Percentiles rank a stretch among this genome's conserved stretches.
Evolutionary conservation across 345 rosid species (phyloP).

Genomic region (Turritis glabra): DNA sequence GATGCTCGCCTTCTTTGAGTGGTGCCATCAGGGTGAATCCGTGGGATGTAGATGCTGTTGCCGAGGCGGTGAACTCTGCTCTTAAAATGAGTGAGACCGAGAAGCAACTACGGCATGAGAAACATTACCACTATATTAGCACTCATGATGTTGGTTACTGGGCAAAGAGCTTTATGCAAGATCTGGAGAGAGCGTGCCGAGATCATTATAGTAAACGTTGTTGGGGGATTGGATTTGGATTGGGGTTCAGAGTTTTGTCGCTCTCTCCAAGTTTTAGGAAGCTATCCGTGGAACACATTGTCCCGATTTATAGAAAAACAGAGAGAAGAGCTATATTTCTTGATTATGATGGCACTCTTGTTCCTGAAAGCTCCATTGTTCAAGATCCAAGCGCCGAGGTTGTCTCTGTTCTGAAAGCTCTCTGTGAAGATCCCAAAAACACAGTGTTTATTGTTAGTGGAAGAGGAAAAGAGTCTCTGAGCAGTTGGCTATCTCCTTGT

Average conservation of each 20-base stretch:
- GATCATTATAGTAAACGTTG: conserved; percentile 49
- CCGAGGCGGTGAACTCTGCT: conserved; percentile 43
- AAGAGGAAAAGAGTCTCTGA: conserved; percentile 39
- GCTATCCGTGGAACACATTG: conserved; percentile 38
- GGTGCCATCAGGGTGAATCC: conserved; percentile 55
- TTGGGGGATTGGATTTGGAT: conserved; percentile 50
- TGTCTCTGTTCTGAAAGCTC: conserved; percentile 36
- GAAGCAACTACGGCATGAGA: conserved; percentile 42
- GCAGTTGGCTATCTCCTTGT: conserved; percentile 44
- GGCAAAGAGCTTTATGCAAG: conserved; percentile 53
- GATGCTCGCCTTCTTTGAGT: conserved; percentile 53
- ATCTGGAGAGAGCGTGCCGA: conserved; percentile 44
- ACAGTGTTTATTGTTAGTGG: conserved; percentile 50
- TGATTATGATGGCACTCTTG: conserved; percentile 53
- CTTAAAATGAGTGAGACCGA: conserved; percentile 42
- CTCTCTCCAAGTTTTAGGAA: conserved; percentile 48
- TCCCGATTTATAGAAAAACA: conserved; percentile 38
- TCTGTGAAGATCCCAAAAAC: conserved; percentile 41
- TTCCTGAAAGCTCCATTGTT: conserved; percentile 36
- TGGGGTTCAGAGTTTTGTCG: conserved; percentile 44
- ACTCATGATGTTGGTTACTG: conserved; percentile 63
- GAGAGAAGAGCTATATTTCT: conserved; percentile 44
- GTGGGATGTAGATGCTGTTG: conserved; percentile 46
- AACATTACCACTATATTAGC: conserved; percentile 51
- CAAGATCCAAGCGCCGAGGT: conserved; percentile 42